Base-by-base conservation (phyloP, 495 filamentous ascomycete genomes). In the Neurospora sp. region DNA sequence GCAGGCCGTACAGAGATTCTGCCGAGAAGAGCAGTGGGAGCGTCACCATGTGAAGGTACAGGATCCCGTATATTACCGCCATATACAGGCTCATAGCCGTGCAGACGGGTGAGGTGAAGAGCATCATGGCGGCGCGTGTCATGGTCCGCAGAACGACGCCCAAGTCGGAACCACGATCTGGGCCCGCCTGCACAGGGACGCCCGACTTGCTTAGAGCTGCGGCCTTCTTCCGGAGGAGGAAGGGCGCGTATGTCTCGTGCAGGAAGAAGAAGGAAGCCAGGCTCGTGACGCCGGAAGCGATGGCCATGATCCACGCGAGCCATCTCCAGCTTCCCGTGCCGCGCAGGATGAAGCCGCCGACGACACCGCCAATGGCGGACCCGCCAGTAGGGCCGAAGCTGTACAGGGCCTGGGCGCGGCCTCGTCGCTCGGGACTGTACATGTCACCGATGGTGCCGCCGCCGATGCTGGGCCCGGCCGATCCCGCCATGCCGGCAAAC, bases 1-100 rank as follows among this genome's bases (percentile, higher is more conserved):
- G 42, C 3, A 45, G 18, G 42, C 42, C 42, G 42, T 45, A 45
- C 5, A 45, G 42, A n/a, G 42, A n/a, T 45, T 45, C 42, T 18
- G 42, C 75, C 39, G 82, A 78, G 76, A 90, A 92, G 53, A 92
- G 88, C 20, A 82, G 74, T 0, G 90, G 88, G 78, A 91, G 88
- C 9, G 90, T 90, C 65, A 88, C 90, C 83, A 92, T 92, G 71
- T 94, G 86, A 73, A 96, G 88, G 80, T 94, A 94, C 8, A 94
- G 80, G 40, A 90, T 89, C 20, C 91, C 90, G 79, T 94, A 94
- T 6, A 90, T 84, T 73, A 93, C 89, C 45, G 90, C 87, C 82
- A 93, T 89, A 81, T 94, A 94, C 3, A 93, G 73, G 12, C 89
- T 91, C 5, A 94, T 84, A 65, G 90, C 80, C 71, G 90, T 85